Evolutionary conservation across 306 rosid genomes (phyloP).

Genomic region (Trifolium dubium): DNA sequence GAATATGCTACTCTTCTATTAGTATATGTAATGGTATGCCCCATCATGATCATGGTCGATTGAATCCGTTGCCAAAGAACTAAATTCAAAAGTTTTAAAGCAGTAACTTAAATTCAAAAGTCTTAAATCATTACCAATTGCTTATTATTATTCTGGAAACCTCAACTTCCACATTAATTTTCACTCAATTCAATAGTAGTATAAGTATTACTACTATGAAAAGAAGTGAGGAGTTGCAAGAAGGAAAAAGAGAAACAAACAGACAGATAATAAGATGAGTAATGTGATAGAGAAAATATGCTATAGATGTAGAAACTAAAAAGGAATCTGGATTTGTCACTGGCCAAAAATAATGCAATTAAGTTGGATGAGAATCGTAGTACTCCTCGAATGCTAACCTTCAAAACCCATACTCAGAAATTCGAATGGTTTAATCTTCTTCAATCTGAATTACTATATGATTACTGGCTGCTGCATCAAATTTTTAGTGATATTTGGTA

Average conservation of each 20-base stretch:
- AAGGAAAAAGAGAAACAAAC: neutral
- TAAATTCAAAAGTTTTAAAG: too few relatives aligned
- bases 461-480: neutral
- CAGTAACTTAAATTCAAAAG: too few relatives aligned
- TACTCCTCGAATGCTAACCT: constrained; percentile 3
- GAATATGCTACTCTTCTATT: too few relatives aligned
- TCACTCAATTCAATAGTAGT: neutral
- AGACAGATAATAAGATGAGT: neutral
- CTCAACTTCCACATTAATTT: neutral
- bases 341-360: constrained; percentile 8
- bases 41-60: too few relatives aligned
- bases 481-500: neutral
- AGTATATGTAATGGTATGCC: too few relatives aligned
- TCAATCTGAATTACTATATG: constrained; percentile 4
- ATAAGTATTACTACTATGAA: neutral
- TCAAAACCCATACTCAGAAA: constrained; percentile 22
- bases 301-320: neutral
- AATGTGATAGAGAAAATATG: neutral
- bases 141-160: neutral
- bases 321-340: neutral
- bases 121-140: too few relatives aligned
- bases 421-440: neutral
- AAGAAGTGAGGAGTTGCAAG: neutral
- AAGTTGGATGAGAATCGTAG: neutral
- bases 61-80: too few relatives aligned